These are phyloP conservation scores for Dictyostelium discoideum DNA, from an alignment of 78 protist genomes.

Conservation along the genomic window dicty_2.7 NC_007089.4:1411501-1412000, in stretches of 20 bases:
- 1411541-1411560: no score
- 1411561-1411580: no score
- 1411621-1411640: neutral
- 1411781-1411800: no score
- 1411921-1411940: constrained; percentile 45
- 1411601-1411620: constrained; percentile 15
- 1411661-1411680: constrained; percentile 41
- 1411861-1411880: neutral
- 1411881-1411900: constrained; percentile 53
- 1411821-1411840: no score
- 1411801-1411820: no score
- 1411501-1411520: neutral
- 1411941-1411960: constrained; percentile 19
- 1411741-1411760: constrained; percentile 13
- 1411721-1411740: constrained; percentile 37
- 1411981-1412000: neutral
- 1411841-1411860: neutral
- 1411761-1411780: constrained; percentile 15
- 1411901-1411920: constrained; percentile 14
- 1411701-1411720: constrained; percentile 1
- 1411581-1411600: no score
- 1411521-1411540: no score
- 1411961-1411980: constrained; percentile 44
- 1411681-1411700: constrained; percentile 22
- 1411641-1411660: constrained; percentile 68